phyloP scores from a whole-genome alignment of 495 filamentous ascomycete species.

The Parachaetomium inaequale region DNA sequence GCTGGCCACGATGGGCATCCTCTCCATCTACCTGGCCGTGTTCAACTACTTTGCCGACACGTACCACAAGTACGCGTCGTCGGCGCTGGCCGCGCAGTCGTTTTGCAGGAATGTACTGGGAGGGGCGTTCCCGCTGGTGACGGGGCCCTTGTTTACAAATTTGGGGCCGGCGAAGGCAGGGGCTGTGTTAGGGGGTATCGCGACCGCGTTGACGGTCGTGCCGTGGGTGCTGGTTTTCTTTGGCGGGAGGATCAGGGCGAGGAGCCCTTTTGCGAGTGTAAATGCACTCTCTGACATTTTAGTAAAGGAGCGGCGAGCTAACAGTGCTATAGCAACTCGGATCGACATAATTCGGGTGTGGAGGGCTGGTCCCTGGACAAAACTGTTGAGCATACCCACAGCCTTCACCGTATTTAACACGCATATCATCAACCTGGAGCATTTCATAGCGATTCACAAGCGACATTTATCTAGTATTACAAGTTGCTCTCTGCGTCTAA shows the following conservation, averaged over 20 bases:
- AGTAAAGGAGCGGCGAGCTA: not conserved
- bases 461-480: not conserved
- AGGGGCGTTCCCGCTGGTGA: constrained; percentile 78
- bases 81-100: constrained; percentile 82
- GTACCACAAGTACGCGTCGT: constrained; percentile 80
- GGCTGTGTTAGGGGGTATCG: constrained; percentile 73
- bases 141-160: constrained; percentile 63
- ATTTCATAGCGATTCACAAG: not conserved
- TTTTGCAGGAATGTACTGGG: constrained; percentile 82
- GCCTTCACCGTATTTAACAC: not conserved
- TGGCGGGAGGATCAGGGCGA: constrained; percentile 71
- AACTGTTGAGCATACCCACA: not conserved
- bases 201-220: constrained; percentile 65
- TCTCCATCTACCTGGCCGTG: constrained; percentile 80
- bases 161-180: constrained; percentile 71
- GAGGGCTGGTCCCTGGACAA: not conserved
- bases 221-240: constrained; percentile 84
- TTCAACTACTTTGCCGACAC: constrained; percentile 96
- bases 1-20: constrained; percentile 82
- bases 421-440: not conserved
- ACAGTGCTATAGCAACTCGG: constrained; percentile 15
- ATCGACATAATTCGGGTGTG: not conserved
- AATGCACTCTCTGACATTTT: not conserved
- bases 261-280: constrained; percentile 66
- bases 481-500: not conserved